These are phyloP conservation scores for Paragyromitra xinjiangensis DNA, from an alignment of 495 filamentous ascomycete species.

Conservation along the genomic window DNA sequence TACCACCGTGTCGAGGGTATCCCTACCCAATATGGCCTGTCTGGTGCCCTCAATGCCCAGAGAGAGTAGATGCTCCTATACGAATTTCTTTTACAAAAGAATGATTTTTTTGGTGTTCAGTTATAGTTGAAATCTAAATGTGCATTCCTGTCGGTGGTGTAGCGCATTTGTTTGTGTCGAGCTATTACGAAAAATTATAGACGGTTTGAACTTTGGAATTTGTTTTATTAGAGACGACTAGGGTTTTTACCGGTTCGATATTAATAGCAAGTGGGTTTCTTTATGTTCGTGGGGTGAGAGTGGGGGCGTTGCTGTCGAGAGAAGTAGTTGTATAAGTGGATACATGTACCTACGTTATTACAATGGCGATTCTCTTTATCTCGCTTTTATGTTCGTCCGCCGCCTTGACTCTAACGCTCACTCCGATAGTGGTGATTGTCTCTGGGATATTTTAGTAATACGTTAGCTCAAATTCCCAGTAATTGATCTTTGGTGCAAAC, in stretches of 20 bases:
- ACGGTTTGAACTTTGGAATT: slow-evolving; percentile 50
- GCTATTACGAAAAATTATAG: slow-evolving; percentile 44
- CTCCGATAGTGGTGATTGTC: neutral
- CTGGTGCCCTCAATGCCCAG: slow-evolving; percentile 69
- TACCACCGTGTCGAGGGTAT: slow-evolving; percentile 93
- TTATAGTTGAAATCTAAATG: slow-evolving; percentile 22
- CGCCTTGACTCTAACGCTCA: neutral
- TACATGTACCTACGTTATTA: neutral
- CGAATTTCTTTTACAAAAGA: slow-evolving; percentile 49
- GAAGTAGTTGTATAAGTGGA: slow-evolving; percentile 7
- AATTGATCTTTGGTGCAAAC: neutral
- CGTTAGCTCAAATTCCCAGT: neutral
- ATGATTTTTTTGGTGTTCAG: slow-evolving; percentile 38
- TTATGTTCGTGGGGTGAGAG: neutral
- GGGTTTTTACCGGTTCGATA: slow-evolving; percentile 45
- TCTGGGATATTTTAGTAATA: neutral
- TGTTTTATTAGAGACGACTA: slow-evolving; percentile 38
- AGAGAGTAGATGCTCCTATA: slow-evolving; percentile 42
- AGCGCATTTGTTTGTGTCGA: slow-evolving; percentile 24
- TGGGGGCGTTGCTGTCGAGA: neutral
- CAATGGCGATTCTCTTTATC: slow-evolving; percentile 5
- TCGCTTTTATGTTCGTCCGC: neutral
- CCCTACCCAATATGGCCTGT: slow-evolving; percentile 74
- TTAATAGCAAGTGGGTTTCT: slow-evolving; percentile 25
- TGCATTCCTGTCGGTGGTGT: slow-evolving; percentile 20